These are phyloP conservation scores for Claviceps maximensis DNA, from an alignment of 2,329 filamentous ascomycete genomes.

Conservation along the genomic window DNA sequence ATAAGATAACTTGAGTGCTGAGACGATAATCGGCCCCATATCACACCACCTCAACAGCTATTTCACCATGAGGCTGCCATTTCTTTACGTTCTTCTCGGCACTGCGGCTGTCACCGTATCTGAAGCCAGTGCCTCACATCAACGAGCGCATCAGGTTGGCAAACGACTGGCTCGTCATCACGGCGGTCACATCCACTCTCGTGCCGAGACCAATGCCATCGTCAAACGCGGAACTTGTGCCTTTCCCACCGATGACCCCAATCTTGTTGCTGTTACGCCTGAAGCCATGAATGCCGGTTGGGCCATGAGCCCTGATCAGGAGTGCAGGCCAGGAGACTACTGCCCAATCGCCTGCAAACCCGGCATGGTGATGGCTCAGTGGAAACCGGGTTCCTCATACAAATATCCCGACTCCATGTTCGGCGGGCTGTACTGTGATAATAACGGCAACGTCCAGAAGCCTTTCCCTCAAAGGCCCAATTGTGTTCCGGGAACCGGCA, in stretches of 20 bases:
- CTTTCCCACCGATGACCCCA: conserved; percentile 49
- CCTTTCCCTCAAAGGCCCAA: conserved; percentile 55
- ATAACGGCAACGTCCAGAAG: conserved; percentile 51
- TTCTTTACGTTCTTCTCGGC: conserved; percentile 35
- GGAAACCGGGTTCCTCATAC: conserved; percentile 60
- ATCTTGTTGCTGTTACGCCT: conserved; percentile 56
- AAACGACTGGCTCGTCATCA: conserved; percentile 18
- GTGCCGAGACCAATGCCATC: conserved; percentile 16
- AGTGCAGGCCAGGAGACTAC: conserved; percentile 53
- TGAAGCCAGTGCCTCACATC: conserved; percentile 19
- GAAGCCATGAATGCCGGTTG: conserved; percentile 54
- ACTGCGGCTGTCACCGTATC: conserved; percentile 31
- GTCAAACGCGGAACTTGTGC: conserved; percentile 46
- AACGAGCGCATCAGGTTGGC: conserved; percentile 26
- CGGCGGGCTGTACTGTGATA: conserved; percentile 61
- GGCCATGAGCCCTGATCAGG: conserved; percentile 65
- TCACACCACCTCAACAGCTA: background rate
- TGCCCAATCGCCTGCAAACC: conserved; percentile 67
- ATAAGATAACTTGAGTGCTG: background rate
- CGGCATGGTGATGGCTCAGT: conserved; percentile 66
- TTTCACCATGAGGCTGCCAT: conserved; percentile 38
- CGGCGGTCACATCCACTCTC: conserved; percentile 10
- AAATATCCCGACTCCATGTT: conserved; percentile 60
- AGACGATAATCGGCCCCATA: background rate
- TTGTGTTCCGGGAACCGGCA: conserved; percentile 55